Conservation (phyloP, 495 filamentous ascomycete genomes). For the Diplogelasinospora grovesii region DNA sequence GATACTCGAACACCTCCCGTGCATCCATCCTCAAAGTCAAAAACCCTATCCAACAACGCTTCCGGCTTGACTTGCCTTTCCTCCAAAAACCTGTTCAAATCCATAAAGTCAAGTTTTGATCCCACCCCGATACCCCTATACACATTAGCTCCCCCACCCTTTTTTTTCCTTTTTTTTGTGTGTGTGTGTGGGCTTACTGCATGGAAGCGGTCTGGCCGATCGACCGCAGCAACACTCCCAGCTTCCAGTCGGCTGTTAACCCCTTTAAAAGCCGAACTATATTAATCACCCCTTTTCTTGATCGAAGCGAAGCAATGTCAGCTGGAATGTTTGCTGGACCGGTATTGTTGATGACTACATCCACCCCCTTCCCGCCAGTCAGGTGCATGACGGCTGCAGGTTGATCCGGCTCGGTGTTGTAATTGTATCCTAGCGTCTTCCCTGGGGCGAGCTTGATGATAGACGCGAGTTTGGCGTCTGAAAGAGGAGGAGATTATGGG, state of each 20-base stretch:
- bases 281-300: not conserved
- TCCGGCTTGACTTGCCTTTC: constrained; percentile 20
- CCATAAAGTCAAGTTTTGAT: constrained; percentile 19
- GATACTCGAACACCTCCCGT: constrained; percentile 21
- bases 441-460: constrained; percentile 2
- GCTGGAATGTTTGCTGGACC: constrained; percentile 6
- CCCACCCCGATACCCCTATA: constrained; percentile 24
- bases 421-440: constrained; percentile 17
- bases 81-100: constrained; percentile 21
- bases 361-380: constrained; percentile 24
- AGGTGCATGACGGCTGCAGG: constrained; percentile 13
- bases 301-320: constrained; percentile 4
- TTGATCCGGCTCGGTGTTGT: constrained; percentile 16
- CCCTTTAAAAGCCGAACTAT: constrained; percentile 1
- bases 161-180: too few species aligned
- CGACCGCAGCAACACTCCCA: not conserved
- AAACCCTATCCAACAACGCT: constrained; percentile 17
- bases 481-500: constrained; percentile 36
- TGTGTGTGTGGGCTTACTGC: not conserved
- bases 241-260: not conserved
- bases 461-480: constrained; percentile 22
- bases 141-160: not conserved
- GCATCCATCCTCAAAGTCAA: constrained; percentile 26
- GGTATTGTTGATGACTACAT: constrained; percentile 17
- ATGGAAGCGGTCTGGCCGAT: constrained; percentile 1